Percentiles rank a stretch among this genome's conserved stretches.
phyloP scores from a whole-genome alignment of 768 basidiomycete species.

The Daedaleopsis nitida region DNA sequence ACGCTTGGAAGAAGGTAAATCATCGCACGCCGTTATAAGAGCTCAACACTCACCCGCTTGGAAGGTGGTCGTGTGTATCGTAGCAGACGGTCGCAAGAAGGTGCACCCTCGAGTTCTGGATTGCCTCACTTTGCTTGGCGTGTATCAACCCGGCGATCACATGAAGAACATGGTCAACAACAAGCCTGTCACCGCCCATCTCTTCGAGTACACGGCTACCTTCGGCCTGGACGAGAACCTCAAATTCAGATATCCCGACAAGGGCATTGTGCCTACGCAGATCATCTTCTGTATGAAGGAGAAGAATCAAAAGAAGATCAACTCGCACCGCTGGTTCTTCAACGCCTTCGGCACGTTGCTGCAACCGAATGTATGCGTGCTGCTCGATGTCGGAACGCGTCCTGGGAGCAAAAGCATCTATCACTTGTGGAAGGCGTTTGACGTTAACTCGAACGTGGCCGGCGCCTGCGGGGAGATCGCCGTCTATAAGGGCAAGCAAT shows the following conservation, averaged over 20 bases:
- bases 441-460: slow-evolving; percentile 87
- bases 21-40: neutral
- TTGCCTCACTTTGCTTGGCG: slow-evolving; percentile 89
- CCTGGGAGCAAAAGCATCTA: slow-evolving; percentile 90
- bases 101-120: slow-evolving; percentile 84
- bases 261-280: slow-evolving; percentile 93
- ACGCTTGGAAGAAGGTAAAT: slow-evolving; percentile 91
- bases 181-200: slow-evolving; percentile 68
- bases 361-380: slow-evolving; percentile 88
- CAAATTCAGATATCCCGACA: slow-evolving; percentile 87
- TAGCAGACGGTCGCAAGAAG: slow-evolving; percentile 85
- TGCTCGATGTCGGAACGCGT: slow-evolving; percentile 93
- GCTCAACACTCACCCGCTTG: neutral
- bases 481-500: slow-evolving; percentile 87
- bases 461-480: slow-evolving; percentile 99
- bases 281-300: slow-evolving; percentile 92
- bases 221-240: slow-evolving; percentile 79
- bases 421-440: slow-evolving; percentile 94
- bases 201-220: slow-evolving; percentile 88
- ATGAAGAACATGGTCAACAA: slow-evolving; percentile 70
- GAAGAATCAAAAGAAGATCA: slow-evolving; percentile 96
- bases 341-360: slow-evolving; percentile 87
- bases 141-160: slow-evolving; percentile 76
- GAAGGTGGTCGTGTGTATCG: slow-evolving; percentile 89
- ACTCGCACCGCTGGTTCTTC: slow-evolving; percentile 97